Base-by-base conservation (phyloP, 2,329 filamentous ascomycete genomes). In the Aspergillus sp. region DNA sequence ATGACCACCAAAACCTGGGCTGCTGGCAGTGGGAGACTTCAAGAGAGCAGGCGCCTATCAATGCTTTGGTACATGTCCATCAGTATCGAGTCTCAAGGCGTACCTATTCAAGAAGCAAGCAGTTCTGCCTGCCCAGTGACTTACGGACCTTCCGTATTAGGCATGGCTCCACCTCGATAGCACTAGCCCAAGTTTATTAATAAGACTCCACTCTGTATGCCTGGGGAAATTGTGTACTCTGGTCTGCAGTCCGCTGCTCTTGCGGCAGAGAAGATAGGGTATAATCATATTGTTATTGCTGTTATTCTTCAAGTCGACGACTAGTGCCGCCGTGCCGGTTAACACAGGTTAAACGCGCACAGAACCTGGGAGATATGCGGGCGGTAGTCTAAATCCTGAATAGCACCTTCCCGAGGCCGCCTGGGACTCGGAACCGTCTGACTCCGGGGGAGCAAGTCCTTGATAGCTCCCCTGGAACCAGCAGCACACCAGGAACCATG, bases 131-230 rank as follows among this genome's bases (percentile, higher is more conserved):
- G 34, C 34, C 34, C 15, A 11, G 31, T 38, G 34, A 41, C 34
- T 59, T 59, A 54, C n/a, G 50, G 57, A 59, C 57, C 57, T 59
- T 54, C 57, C 50, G 51, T 28, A 59, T 59, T 48, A 41, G 57
- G 57, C 22, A 59, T 43, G 25, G 22, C 31, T 45, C 28, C 38
- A 28, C 45, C 43, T 7, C 31, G 55, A 57, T 50, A 57, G 47
- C 55, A 51, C 25, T 46, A 57, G 28, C 15, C 46, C 47, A 47
- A 52, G 49, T 59, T 54, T 53, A 59, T 59, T 47, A 59, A 47
- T 7, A 25, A 13, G n/a, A 19, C 54, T 54, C 46, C 53, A 55
- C 51, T 43, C 7, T 23, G 30, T 19, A 41, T 48, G 47, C 38
- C 56, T 52, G 56, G 56, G 49, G 48, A 51, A 56, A 58, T 52